phyloP scores from a whole-genome alignment of 73 alveolate species.

The Effrenium voratum region DNA sequence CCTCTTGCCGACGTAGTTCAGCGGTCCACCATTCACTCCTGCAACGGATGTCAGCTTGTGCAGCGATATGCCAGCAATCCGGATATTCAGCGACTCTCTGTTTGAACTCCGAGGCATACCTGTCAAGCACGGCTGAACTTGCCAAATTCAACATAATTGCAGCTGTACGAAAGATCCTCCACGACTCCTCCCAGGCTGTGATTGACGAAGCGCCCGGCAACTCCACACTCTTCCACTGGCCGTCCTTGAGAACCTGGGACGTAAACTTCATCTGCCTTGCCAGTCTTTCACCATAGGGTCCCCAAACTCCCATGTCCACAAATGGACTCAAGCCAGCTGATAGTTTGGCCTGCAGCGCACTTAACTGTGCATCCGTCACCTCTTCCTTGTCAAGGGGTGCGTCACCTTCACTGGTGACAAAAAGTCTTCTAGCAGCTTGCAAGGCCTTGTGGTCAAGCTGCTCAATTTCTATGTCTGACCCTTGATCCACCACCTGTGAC shows the following conservation, averaged over 20 bases:
- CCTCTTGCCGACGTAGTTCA: background rate
- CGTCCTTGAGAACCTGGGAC: background rate
- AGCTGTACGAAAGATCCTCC: background rate
- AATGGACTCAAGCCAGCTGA: background rate
- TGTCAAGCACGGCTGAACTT: background rate
- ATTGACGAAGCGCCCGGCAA: background rate
- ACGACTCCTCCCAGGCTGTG: background rate
- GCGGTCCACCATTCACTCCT: background rate
- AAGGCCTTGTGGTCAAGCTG: background rate
- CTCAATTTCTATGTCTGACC: background rate
- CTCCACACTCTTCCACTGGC: background rate
- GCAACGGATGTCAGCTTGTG: background rate
- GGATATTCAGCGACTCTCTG: background rate
- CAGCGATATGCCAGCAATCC: background rate
- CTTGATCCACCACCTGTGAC: background rate
- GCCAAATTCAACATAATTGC: background rate
- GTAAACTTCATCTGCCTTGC: background rate
- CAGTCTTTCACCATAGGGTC: background rate
- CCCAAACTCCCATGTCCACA: constrained; percentile 13
- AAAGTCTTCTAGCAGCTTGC: background rate
- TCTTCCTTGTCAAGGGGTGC: background rate
- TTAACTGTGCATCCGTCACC: constrained; percentile 18
- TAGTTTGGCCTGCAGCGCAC: background rate
- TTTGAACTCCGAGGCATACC: background rate
- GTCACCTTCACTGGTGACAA: background rate